Conservation (phyloP, 352 stramenopile genomes). For the Phytophthora sp. region DNA sequence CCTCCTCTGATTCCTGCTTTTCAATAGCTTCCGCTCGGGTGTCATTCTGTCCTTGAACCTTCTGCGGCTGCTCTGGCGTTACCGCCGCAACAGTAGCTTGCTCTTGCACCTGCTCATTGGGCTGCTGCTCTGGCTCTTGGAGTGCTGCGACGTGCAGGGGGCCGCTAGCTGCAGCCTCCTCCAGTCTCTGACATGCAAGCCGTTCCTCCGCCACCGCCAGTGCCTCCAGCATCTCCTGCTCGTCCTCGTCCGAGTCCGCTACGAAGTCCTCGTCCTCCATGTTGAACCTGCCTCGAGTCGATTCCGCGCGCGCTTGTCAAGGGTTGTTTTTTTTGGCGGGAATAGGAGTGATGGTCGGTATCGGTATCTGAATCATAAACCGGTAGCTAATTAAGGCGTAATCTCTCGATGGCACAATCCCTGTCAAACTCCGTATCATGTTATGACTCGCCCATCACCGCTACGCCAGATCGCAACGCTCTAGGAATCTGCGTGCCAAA, state of each 20-base stretch:
- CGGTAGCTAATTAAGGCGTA: neutral
- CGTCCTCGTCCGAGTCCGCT: conserved; percentile 56
- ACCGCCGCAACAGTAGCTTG: neutral
- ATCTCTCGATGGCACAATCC: neutral
- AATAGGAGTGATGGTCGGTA: conserved; percentile 21
- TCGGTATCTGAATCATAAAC: neutral
- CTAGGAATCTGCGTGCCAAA: no score
- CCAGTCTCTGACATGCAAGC: neutral
- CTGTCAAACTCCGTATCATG: neutral
- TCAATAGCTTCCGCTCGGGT: neutral
- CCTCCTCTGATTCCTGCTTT: neutral
- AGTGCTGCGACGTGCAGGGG: neutral
- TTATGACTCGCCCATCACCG: neutral
- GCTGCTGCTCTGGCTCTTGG: neutral
- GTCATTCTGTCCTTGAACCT: neutral
- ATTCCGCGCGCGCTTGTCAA: neutral
- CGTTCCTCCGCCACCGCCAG: conserved; percentile 16
- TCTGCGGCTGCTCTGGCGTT: neutral
- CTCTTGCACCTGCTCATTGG: neutral
- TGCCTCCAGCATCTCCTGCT: conserved; percentile 31
- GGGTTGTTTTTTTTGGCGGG: conserved; percentile 17
- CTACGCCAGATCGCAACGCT: no score
- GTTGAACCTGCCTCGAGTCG: conserved; percentile 1
- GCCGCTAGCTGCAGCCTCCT: neutral
- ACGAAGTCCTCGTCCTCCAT: conserved; percentile 69